These are phyloP conservation scores for Colletotrichum viniferum DNA, from an alignment of 2,329 filamentous ascomycete species.

Conservation along the genomic window DNA sequence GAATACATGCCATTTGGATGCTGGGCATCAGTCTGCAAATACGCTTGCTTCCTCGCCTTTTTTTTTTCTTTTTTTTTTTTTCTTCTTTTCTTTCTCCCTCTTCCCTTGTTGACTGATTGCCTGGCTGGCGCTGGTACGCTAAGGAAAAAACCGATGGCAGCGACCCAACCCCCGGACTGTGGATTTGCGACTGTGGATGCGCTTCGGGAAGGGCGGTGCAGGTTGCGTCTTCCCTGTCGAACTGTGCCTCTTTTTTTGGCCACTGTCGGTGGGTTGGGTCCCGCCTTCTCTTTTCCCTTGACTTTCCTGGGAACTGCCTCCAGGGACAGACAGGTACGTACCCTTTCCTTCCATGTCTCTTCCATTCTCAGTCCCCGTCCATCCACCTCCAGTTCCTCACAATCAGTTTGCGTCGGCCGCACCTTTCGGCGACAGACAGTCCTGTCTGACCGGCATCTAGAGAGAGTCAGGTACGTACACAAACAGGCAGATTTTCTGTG, in stretches of 20 bases:
- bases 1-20: not conserved
- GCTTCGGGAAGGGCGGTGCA: conserved; percentile 10
- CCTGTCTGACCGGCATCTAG: not conserved
- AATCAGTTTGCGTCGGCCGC: not conserved
- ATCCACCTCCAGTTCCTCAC: not conserved
- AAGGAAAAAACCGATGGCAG: not conserved
- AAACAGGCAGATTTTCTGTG: not conserved
- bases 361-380: not conserved
- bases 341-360: not conserved
- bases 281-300: not conserved
- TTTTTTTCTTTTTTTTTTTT: not conserved
- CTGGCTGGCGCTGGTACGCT: not conserved
- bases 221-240: not conserved
- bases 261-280: not conserved
- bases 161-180: not conserved
- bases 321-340: not conserved
- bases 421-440: not conserved
- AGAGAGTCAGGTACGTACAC: not conserved
- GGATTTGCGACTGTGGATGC: not conserved
- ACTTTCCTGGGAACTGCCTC: not conserved
- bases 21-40: not conserved
- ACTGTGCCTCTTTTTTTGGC: not conserved
- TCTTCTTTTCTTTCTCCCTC: not conserved
- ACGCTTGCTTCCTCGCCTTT: not conserved
- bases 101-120: not conserved